phyloP scores from a whole-genome alignment of 2,329 filamentous ascomycete genomes.

The Nannizzia gypsea region DNA sequence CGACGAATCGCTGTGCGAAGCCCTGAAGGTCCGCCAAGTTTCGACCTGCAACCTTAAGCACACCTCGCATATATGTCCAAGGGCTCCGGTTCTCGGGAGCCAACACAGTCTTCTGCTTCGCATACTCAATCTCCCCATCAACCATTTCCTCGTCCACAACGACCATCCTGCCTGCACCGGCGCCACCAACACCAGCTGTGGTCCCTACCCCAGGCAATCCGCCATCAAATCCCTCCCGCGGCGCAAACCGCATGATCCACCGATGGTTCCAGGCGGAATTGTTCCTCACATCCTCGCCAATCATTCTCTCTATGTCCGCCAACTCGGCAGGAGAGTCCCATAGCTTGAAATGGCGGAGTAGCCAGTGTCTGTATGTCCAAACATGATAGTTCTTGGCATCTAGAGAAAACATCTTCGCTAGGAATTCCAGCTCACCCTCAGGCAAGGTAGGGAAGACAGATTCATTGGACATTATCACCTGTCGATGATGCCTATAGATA shows the following conservation, averaged over 20 bases:
- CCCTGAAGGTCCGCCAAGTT: constrained; percentile 39
- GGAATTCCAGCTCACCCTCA: constrained; percentile 59
- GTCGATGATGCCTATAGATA: constrained; percentile 44
- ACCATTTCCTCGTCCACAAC: constrained; percentile 51
- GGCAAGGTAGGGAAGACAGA: constrained; percentile 44
- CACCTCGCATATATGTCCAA: constrained; percentile 83
- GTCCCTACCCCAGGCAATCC: constrained; percentile 26
- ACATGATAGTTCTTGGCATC: constrained; percentile 98
- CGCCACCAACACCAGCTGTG: constrained; percentile 10
- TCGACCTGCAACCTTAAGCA: constrained; percentile 54
- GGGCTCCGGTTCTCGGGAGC: constrained; percentile 89
- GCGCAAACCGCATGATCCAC: constrained; percentile 79
- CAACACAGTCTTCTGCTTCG: constrained; percentile 58
- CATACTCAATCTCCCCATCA: constrained; percentile 63
- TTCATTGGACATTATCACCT: constrained; percentile 42
- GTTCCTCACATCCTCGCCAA: constrained; percentile 75
- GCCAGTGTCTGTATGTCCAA: constrained; percentile 83
- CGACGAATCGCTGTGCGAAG: constrained; percentile 45
- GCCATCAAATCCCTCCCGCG: constrained; percentile 34
- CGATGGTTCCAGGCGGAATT: constrained; percentile 97
- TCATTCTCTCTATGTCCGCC: constrained; percentile 56
- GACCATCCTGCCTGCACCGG: constrained; percentile 23
- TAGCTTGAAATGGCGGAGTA: constrained; percentile 53
- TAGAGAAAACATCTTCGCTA: constrained; percentile 65
- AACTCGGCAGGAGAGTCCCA: constrained; percentile 52